Conservation (phyloP, 495 filamentous ascomycete species). For the Cryomyces minteri region DNA sequence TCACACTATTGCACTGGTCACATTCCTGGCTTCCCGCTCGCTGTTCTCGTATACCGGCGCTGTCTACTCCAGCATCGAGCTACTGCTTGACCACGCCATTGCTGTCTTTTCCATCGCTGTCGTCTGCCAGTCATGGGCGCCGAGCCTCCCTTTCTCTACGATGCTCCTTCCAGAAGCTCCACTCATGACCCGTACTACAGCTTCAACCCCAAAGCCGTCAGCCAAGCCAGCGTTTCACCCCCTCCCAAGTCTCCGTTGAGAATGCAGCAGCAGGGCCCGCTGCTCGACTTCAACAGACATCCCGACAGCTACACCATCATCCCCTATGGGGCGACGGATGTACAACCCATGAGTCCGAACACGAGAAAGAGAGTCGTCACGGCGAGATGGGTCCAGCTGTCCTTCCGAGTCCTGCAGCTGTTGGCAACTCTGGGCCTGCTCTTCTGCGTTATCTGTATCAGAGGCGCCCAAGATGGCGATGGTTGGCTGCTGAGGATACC, state of each 20-base stretch:
- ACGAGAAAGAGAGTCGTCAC: slow-evolving; percentile 52
- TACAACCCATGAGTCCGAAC: slow-evolving; percentile 46
- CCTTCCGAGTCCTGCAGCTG: slow-evolving; percentile 42
- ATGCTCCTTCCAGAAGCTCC: slow-evolving; percentile 28
- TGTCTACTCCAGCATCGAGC: too few species aligned
- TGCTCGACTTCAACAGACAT: slow-evolving; percentile 63
- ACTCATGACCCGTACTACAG: slow-evolving; percentile 32
- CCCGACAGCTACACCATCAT: slow-evolving; percentile 43
- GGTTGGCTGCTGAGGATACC: slow-evolving; percentile 64
- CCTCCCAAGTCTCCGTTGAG: slow-evolving; percentile 25
- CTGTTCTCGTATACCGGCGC: too few species aligned
- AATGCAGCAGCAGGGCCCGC: slow-evolving; percentile 49
- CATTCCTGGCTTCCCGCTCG: too few species aligned
- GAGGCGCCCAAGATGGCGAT: slow-evolving; percentile 35
- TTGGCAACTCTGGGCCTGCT: slow-evolving; percentile 50
- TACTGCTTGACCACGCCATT: too few species aligned
- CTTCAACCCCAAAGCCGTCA: slow-evolving; percentile 73
- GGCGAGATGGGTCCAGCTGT: slow-evolving; percentile 44
- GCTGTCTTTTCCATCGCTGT: too few species aligned
- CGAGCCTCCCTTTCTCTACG: slow-evolving; percentile 63
- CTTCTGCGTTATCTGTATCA: slow-evolving; percentile 54
- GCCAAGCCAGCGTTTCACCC: slow-evolving; percentile 47
- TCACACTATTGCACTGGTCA: too few species aligned
- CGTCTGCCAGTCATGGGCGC: slow-evolving; percentile 6
- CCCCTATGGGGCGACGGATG: slow-evolving; percentile 31